These are phyloP conservation scores for Talaromyces verruculosus DNA, from an alignment of 2,329 filamentous ascomycete genomes.

Conservation along the genomic window DNA sequence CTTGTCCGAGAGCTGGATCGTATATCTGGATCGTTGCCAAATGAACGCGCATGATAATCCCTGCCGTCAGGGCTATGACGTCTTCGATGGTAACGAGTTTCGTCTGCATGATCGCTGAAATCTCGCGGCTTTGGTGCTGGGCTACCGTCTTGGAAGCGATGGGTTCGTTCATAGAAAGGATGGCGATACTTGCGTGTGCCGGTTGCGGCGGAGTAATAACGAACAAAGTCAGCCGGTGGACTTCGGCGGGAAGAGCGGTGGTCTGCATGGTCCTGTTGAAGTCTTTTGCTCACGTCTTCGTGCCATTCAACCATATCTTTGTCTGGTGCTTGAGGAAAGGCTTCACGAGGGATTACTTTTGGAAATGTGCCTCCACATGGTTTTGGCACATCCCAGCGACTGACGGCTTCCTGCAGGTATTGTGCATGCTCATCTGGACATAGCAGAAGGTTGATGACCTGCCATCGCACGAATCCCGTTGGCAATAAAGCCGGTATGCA, in stretches of 20 bases:
- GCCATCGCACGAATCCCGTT: conserved; percentile 88
- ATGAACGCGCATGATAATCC: conserved; percentile 9
- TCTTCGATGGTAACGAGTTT: conserved; percentile 9
- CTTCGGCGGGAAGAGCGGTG: conserved; percentile 37
- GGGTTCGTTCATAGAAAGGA: conserved; percentile 22
- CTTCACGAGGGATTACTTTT: conserved; percentile 64
- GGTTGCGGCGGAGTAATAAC: conserved; percentile 31
- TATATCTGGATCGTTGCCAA: conserved; percentile 5
- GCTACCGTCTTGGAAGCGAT: conserved; percentile 5
- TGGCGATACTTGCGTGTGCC: conserved; percentile 34
- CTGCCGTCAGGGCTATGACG: conserved; percentile 15
- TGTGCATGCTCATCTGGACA: conserved; percentile 84
- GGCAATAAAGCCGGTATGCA: conserved; percentile 78
- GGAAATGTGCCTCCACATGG: conserved; percentile 62
- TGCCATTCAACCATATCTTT: conserved; percentile 85
- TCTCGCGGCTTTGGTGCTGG: not conserved
- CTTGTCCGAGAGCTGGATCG: conserved; percentile 7
- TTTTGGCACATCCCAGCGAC: conserved; percentile 72
- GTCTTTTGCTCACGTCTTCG: conserved; percentile 67
- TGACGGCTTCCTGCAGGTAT: conserved; percentile 77
- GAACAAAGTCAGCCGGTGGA: conserved; percentile 21
- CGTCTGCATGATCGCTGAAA: conserved; percentile 21
- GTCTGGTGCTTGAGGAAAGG: conserved; percentile 72
- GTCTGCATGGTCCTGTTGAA: conserved; percentile 61
- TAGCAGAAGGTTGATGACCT: conserved; percentile 84